These are phyloP conservation scores for Tetraselmis striata DNA, from an alignment of 139 green algal species.

Conservation along the genomic window DNA sequence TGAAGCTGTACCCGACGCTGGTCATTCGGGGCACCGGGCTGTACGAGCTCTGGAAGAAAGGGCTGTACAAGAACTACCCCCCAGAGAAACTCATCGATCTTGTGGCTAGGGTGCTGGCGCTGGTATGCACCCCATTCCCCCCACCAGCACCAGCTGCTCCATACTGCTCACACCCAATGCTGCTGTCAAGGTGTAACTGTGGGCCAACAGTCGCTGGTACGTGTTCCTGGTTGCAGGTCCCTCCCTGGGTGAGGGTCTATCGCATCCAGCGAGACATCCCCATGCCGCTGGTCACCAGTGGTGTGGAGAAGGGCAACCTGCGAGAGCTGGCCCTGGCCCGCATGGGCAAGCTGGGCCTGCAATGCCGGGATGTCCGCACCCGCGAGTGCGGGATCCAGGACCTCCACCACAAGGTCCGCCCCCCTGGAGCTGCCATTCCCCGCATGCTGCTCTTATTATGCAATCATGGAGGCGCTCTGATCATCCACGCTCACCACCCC, in stretches of 20 bases:
- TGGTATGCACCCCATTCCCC: conserved; percentile 49
- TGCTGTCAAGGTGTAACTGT: too few relatives aligned
- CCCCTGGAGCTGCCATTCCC: not conserved
- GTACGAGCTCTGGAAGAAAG: conserved; percentile 97
- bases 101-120: conserved; percentile 75
- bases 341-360: conserved; percentile 80
- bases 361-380: conserved; percentile 87
- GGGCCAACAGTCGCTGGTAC: too few relatives aligned
- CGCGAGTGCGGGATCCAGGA: conserved; percentile 95
- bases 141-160: too few relatives aligned
- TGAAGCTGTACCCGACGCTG: conserved; percentile 86
- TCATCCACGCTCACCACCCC: too few relatives aligned
- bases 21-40: conserved; percentile 87
- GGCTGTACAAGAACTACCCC: conserved; percentile 86
- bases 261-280: conserved; percentile 59
- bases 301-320: conserved; percentile 94
- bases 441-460: too few relatives aligned
- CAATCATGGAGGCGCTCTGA: too few relatives aligned
- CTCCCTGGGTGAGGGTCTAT: conserved; percentile 91
- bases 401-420: conserved; percentile 75
- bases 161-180: too few relatives aligned
- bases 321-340: conserved; percentile 88
- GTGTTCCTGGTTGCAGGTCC: conserved; percentile 15
- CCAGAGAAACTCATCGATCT: conserved; percentile 89
- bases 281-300: conserved; percentile 78